Conservation (phyloP, 2,329 filamentous ascomycete genomes). For the Cordyceps javanica region DNA sequence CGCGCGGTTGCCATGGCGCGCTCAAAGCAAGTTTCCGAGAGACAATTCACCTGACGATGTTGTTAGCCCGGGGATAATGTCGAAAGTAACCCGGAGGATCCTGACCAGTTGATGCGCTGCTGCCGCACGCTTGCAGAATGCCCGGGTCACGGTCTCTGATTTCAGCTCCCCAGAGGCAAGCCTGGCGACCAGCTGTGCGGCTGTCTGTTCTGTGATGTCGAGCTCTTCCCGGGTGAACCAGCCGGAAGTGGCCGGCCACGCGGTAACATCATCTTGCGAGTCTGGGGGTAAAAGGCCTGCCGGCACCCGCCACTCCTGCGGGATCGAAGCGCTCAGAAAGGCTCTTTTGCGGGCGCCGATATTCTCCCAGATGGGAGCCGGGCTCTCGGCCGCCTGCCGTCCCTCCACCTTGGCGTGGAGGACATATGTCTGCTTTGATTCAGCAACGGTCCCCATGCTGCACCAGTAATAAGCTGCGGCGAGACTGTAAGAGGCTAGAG, state of each 20-base stretch:
- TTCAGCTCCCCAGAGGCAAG: constrained; percentile 31
- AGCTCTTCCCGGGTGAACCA: constrained; percentile 50
- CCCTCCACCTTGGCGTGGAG: neutral
- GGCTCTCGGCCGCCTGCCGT: neutral
- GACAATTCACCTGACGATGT: constrained; percentile 39
- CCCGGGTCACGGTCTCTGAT: constrained; percentile 35
- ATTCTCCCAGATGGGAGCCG: constrained; percentile 31
- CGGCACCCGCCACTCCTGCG: constrained; percentile 52
- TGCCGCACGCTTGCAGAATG: constrained; percentile 49
- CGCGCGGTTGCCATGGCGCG: constrained; percentile 43
- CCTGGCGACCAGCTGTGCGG: constrained; percentile 31
- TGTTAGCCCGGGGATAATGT: constrained; percentile 28
- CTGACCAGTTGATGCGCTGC: constrained; percentile 52
- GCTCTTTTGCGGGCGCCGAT: constrained; percentile 38
- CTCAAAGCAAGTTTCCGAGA: constrained; percentile 49
- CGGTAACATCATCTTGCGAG: constrained; percentile 48
- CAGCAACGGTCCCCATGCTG: neutral
- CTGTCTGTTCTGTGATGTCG: constrained; percentile 40
- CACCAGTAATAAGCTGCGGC: neutral
- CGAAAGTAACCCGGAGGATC: constrained; percentile 28
- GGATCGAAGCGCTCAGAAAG: constrained; percentile 42
- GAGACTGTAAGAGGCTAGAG: neutral
- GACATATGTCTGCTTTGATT: neutral
- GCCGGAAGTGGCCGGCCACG: constrained; percentile 49
- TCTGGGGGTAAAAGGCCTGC: constrained; percentile 45